phyloP scores from a whole-genome alignment of 176 grass and related monocot genomes.

The Carex littledalei region DNA sequence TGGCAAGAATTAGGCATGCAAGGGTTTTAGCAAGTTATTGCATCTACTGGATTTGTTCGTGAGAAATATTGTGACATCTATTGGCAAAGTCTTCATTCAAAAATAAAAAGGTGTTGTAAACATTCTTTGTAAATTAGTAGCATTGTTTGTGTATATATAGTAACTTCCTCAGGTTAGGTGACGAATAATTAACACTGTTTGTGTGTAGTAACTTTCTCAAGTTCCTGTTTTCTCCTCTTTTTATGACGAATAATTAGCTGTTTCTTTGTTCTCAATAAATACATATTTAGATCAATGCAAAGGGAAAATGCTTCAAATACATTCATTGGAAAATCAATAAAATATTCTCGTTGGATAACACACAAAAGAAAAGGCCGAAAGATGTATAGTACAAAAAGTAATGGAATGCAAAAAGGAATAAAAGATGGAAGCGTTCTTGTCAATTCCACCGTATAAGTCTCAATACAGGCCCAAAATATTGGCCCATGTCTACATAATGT shows the following conservation, averaged over 20 bases:
- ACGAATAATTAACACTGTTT: too few species aligned
- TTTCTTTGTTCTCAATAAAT: background rate
- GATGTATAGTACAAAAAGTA: background rate
- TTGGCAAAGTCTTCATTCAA: background rate
- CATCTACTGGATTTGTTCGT: background rate
- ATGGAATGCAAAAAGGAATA: background rate
- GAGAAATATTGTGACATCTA: background rate
- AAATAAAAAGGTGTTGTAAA: background rate
- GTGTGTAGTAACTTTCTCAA: background rate
- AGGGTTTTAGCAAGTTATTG: background rate
- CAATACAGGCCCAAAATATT: background rate
- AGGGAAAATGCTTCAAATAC: background rate
- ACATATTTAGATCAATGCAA: background rate
- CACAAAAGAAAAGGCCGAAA: background rate
- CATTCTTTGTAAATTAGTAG: conserved; percentile 4
- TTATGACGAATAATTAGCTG: background rate
- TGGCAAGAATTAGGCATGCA: background rate
- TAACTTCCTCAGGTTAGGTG: background rate
- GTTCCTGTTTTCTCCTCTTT: background rate
- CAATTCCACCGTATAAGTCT: background rate
- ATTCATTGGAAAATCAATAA: background rate
- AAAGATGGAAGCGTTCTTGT: background rate
- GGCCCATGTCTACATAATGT: background rate
- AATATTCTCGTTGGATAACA: background rate
- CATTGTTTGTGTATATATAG: conserved; percentile 15